These are phyloP conservation scores for Paecilomyces formosus DNA, from an alignment of 2,329 filamentous ascomycete species.

Conservation along the genomic window DNA sequence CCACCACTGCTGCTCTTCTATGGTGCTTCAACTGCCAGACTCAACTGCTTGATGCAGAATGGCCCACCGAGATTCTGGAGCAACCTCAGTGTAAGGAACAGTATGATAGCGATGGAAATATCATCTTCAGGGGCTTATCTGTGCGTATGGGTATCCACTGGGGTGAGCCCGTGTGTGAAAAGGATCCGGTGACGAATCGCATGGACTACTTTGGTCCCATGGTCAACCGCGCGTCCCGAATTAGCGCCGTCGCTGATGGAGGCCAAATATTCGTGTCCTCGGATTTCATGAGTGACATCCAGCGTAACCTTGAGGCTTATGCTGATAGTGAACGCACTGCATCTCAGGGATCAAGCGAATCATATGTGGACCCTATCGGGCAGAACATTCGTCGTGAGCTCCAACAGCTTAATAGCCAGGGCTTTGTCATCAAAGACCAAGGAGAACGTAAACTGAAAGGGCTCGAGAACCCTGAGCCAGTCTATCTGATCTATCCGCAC, in stretches of 20 bases:
- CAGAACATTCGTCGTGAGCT: slow-evolving; percentile 79
- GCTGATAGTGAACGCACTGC: slow-evolving; percentile 72
- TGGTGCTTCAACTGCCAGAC: slow-evolving; percentile 96
- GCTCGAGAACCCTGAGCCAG: slow-evolving; percentile 90
- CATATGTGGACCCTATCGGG: slow-evolving; percentile 67
- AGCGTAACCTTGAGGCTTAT: slow-evolving; percentile 80
- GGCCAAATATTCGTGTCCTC: slow-evolving; percentile 95
- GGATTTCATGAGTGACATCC: slow-evolving; percentile 94
- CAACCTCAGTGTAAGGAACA: slow-evolving; percentile 78
- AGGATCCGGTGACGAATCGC: slow-evolving; percentile 88
- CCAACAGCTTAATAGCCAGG: slow-evolving; percentile 76
- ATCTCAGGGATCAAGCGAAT: slow-evolving; percentile 59
- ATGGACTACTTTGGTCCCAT: slow-evolving; percentile 99
- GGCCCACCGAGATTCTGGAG: slow-evolving; percentile 87
- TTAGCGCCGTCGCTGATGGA: slow-evolving; percentile 88
- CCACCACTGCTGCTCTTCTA: slow-evolving; percentile 83
- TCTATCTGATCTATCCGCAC: slow-evolving; percentile 94
- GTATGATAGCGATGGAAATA: slow-evolving; percentile 71
- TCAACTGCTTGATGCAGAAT: slow-evolving; percentile 76
- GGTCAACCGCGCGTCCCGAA: slow-evolving; percentile 94
- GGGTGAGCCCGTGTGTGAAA: slow-evolving; percentile 89
- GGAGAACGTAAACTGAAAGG: slow-evolving; percentile 94
- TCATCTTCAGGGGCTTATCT: slow-evolving; percentile 90
- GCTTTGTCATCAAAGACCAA: slow-evolving; percentile 94
- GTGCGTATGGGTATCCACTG: slow-evolving; percentile 98